These are phyloP conservation scores for Biscogniauxia marginata DNA, from an alignment of 2,329 filamentous ascomycete species.

Conservation along the genomic window DNA sequence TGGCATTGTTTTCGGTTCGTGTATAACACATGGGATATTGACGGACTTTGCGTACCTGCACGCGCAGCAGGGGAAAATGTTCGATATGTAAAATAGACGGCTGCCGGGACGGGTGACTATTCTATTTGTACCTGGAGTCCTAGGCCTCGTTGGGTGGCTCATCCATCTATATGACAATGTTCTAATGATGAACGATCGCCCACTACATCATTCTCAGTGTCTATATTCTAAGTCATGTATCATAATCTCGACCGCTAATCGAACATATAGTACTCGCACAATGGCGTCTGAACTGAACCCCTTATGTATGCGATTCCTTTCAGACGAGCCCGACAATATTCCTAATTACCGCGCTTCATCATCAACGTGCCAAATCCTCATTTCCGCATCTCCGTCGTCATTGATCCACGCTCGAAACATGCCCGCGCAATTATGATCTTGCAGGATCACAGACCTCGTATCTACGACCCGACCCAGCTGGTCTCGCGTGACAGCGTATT, in stretches of 20 bases:
- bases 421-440: conserved; percentile 81
- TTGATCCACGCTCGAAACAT: conserved; percentile 83
- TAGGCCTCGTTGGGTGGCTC: conserved; percentile 12
- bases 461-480: conserved; percentile 41
- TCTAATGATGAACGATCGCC: conserved; percentile 23
- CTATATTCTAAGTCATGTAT: neutral
- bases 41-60: conserved; percentile 23
- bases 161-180: conserved; percentile 19
- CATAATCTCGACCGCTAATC: neutral
- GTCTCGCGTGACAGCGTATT: conserved; percentile 51
- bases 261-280: neutral
- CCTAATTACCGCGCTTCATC: conserved; percentile 5
- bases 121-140: conserved; percentile 13
- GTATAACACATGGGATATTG: conserved; percentile 26
- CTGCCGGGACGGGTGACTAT: conserved; percentile 13
- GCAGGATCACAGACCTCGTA: conserved; percentile 56
- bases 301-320: conserved; percentile 11
- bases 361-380: conserved; percentile 56
- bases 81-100: conserved; percentile 30
- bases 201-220: conserved; percentile 8
- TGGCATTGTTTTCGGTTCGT: conserved; percentile 20
- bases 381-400: conserved; percentile 54
- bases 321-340: conserved; percentile 2
- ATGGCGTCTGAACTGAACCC: too few relatives aligned
- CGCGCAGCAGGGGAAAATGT: conserved; percentile 11